These are phyloP conservation scores for Quercus phellos DNA, from an alignment of 331 rosid species.

Conservation along the genomic window DNA sequence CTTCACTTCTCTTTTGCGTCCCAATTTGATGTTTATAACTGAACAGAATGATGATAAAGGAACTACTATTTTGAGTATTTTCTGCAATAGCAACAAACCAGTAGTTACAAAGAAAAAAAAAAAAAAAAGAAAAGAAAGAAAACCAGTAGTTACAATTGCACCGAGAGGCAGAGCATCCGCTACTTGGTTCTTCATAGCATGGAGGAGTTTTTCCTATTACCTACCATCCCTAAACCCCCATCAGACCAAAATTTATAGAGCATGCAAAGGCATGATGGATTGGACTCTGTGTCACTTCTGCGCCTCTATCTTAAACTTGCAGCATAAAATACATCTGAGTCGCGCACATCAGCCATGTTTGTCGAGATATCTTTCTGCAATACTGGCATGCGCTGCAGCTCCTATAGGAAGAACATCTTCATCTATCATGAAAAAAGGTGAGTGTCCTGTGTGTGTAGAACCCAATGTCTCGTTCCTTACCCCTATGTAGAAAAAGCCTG, in stretches of 20 bases:
- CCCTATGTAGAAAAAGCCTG: constrained; percentile 86
- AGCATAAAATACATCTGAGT: not conserved
- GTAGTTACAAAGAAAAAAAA: not conserved
- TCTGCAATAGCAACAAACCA: not conserved
- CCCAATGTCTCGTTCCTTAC: constrained; percentile 84
- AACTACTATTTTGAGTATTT: not conserved
- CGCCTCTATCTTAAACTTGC: not conserved
- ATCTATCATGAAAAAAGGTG: constrained; percentile 87
- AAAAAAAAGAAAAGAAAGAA: no score
- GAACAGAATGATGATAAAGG: not conserved
- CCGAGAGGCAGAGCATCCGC: not conserved
- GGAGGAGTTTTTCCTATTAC: not conserved
- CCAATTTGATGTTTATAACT: not conserved
- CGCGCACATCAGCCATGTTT: constrained; percentile 32
- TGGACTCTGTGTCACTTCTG: not conserved
- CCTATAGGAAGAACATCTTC: constrained; percentile 81
- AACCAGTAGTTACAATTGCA: not conserved
- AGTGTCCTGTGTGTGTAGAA: constrained; percentile 87
- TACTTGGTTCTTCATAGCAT: not conserved
- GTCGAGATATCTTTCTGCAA: constrained; percentile 86
- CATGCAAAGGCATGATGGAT: not conserved
- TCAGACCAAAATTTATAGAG: not conserved
- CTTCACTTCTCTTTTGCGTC: not conserved
- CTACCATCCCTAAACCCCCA: not conserved
- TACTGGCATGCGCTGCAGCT: constrained; percentile 80